A percentile compares a stretch with the other conserved stretches of the same genome.
Conservation (phyloP, 768 basidiomycete species). For the Auriscalpium orientale region DNA sequence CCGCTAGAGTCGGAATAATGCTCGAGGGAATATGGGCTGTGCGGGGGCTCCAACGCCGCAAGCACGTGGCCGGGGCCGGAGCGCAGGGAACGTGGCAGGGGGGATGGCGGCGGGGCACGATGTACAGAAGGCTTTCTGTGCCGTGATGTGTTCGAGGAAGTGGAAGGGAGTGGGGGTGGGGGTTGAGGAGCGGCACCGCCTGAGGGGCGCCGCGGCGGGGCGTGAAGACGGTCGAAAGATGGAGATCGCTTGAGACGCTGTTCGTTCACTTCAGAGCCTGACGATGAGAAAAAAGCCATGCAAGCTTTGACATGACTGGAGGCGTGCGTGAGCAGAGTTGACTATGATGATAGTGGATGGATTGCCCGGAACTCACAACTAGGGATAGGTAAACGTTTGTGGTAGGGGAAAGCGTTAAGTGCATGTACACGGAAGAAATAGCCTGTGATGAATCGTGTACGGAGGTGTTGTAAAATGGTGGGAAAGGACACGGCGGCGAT, state of each 20-base stretch:
- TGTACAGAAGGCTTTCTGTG: no score
- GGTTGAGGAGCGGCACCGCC: background rate
- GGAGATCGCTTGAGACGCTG: slow-evolving; percentile 14
- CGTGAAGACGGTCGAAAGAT: slow-evolving; percentile 4
- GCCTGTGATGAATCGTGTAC: background rate
- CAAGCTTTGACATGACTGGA: background rate
- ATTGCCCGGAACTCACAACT: background rate
- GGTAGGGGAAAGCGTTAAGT: slow-evolving; percentile 9
- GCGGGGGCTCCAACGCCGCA: background rate
- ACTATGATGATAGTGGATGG: no score
- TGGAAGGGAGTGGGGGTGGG: background rate
- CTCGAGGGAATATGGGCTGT: background rate
- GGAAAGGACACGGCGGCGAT: background rate
- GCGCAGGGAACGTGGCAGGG: background rate
- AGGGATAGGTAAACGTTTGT: slow-evolving; percentile 4
- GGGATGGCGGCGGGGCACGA: no score
- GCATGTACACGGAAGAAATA: slow-evolving; percentile 3
- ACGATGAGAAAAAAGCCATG: slow-evolving; percentile 14
- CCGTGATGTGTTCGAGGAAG: no score
- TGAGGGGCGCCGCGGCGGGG: background rate
- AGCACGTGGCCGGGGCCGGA: background rate
- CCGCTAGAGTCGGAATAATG: no score
- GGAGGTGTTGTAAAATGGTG: background rate
- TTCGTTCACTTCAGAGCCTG: slow-evolving; percentile 6
- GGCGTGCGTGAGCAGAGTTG: background rate